Conservation (phyloP, 805 yeast genomes). For the Kodamaea hsintzibuensis region DNA sequence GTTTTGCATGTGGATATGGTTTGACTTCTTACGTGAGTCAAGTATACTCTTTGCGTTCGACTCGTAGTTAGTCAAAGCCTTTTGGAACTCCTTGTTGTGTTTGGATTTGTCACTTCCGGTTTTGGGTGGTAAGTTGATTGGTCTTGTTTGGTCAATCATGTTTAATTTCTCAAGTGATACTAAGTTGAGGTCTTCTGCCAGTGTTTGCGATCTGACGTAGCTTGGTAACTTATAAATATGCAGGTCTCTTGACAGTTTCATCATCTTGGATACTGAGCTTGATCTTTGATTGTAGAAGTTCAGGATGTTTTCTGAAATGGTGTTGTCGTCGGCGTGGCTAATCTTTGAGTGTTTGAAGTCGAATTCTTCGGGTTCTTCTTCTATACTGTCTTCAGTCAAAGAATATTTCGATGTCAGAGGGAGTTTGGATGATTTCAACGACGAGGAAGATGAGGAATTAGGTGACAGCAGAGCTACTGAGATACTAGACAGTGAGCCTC, state of each 20-base stretch:
- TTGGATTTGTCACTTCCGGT: conserved; percentile 47
- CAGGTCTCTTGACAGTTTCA: conserved; percentile 34
- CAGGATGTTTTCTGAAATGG: conserved; percentile 38
- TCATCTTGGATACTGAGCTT: conserved; percentile 32
- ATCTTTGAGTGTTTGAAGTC: not conserved
- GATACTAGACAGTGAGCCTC: not conserved
- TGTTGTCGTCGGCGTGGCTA: conserved; percentile 29
- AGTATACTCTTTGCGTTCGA: conserved; percentile 25
- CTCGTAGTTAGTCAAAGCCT: conserved; percentile 43
- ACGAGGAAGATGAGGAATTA: conserved; percentile 29
- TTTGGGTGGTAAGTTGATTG: conserved; percentile 74
- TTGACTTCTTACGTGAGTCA: conserved; percentile 21
- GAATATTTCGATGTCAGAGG: conserved; percentile 10
- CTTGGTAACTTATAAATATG: conserved; percentile 38
- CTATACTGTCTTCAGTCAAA: conserved; percentile 11
- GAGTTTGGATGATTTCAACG: conserved; percentile 23
- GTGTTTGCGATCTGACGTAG: conserved; percentile 39
- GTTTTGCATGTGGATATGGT: conserved; percentile 18
- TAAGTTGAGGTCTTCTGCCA: conserved; percentile 58
- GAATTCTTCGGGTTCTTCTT: conserved; percentile 20
- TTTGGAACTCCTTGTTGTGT: conserved; percentile 58
- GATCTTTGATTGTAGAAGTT: conserved; percentile 38
- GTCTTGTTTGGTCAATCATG: conserved; percentile 60
- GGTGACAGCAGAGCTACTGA: conserved; percentile 2
- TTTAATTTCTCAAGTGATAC: conserved; percentile 62